Conservation (phyloP, 306 rosid species). For the Acacia acuminata region DNA sequence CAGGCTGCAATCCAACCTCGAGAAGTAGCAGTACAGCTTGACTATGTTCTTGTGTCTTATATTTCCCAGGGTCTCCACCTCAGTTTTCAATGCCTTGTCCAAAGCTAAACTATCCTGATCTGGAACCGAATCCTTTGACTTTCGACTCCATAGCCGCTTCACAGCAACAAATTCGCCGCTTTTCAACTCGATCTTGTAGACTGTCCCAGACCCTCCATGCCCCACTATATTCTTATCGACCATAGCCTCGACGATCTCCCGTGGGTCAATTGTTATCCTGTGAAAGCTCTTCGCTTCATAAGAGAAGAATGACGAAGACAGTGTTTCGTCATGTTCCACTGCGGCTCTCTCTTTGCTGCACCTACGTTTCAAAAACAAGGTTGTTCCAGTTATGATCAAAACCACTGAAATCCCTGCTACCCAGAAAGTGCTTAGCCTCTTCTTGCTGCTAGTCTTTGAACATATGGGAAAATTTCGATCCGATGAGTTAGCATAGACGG, state of each 20-base stretch:
- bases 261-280: constrained; percentile 66
- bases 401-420: constrained; percentile 61
- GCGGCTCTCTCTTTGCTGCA: constrained; percentile 52
- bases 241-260: constrained; percentile 71
- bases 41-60: constrained; percentile 95
- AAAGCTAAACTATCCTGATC: constrained; percentile 54
- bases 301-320: constrained; percentile 64
- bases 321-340: constrained; percentile 69
- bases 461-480: constrained; percentile 61
- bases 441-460: constrained; percentile 38
- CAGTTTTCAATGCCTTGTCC: constrained; percentile 74
- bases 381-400: constrained; percentile 64
- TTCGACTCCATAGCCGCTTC: constrained; percentile 67
- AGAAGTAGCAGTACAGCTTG: constrained; percentile 77
- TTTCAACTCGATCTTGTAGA: constrained; percentile 71
- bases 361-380: constrained; percentile 62
- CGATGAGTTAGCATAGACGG: constrained; percentile 50
- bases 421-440: constrained; percentile 73
- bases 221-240: constrained; percentile 90
- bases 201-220: constrained; percentile 93
- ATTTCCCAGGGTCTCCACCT: constrained; percentile 89
- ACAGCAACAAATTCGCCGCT: constrained; percentile 84
- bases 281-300: constrained; percentile 90
- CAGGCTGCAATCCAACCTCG: constrained; percentile 69
- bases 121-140: constrained; percentile 48